Evolutionary conservation across 1,139 yeast genomes (phyloP), one percentile per base, ranked within the genome.

Genomic region (Hyphopichia khmerensis): DNA sequence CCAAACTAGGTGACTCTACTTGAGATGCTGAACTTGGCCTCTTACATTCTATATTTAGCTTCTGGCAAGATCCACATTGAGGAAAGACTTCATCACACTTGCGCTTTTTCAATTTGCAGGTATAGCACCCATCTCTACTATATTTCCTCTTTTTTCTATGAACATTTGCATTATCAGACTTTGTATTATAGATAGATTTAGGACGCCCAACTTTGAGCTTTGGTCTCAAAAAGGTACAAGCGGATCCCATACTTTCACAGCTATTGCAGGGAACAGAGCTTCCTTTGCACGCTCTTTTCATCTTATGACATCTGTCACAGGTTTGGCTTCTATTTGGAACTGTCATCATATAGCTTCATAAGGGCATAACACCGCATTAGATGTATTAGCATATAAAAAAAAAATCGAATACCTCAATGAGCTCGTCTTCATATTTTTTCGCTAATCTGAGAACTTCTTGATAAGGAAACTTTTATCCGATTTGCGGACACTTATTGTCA

Each of bases 1-100:
- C n/a, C n/a, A n/a, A n/a, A n/a, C n/a, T n/a, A n/a, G n/a, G n/a
- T n/a, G n/a, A n/a, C n/a, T n/a, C n/a, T n/a, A n/a, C n/a, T n/a
- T n/a, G n/a, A n/a, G n/a, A n/a, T n/a, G 4, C 31, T 11, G 8
- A 6, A 8, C 24, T 8, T 6, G 33, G 29, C 10, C 26, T 18
- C 17, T 48, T 41, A 41, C 68, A 63, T 4, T 33, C 41, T 40
- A 60, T 61, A n/a, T 50, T 50, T 23, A 62, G 48, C 24, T 63
- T 45, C 7, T 52, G 40, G 44, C 68, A 63, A 37, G 55, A 60
- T 65, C 73, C 64, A 51, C 84, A 79, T 33, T 48, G 51, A 1
- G 82, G 82, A 46, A 75, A 74, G 3, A 60, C 59, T 52, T 79
- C 84, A 53, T 78, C 83, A 54, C 85, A 79, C 55, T 62, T 60